phyloP scores from a whole-genome alignment of 1,284 basidiomycete species.

The Volvariella volvacea region DNA sequence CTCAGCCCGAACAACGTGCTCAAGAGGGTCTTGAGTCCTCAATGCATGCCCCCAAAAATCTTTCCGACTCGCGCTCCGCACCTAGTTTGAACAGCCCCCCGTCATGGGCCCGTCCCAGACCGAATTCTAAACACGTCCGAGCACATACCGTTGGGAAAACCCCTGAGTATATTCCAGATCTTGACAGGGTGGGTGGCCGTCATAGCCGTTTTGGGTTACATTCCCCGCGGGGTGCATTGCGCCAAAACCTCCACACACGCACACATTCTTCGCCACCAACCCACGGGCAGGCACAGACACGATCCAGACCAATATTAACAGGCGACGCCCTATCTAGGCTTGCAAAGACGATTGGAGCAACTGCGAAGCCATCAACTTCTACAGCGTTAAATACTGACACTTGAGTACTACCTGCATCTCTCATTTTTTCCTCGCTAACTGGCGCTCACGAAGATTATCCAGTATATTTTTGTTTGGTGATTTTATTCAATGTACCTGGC shows the following conservation, averaged over 20 bases:
- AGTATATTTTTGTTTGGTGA: too few species aligned
- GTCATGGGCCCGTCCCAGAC: slow-evolving; percentile 22
- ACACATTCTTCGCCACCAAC: slow-evolving; percentile 61
- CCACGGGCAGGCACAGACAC: slow-evolving; percentile 11
- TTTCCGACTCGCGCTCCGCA: slow-evolving; percentile 24
- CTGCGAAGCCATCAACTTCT: slow-evolving; percentile 8
- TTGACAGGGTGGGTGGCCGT: slow-evolving; percentile 20
- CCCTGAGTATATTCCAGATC: slow-evolving; percentile 20
- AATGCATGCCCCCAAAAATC: slow-evolving; percentile 40
- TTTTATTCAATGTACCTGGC: too few species aligned
- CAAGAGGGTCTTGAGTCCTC: slow-evolving; percentile 28
- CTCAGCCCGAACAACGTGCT: not conserved
- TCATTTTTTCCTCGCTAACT: not conserved
- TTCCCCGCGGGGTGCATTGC: slow-evolving; percentile 29
- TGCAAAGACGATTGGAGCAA: slow-evolving; percentile 46
- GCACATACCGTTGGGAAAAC: slow-evolving; percentile 46
- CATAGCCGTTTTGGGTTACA: slow-evolving; percentile 32
- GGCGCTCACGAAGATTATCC: too few species aligned
- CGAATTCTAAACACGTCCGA: slow-evolving; percentile 30
- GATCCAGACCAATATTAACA: slow-evolving; percentile 53
- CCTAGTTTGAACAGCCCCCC: slow-evolving; percentile 17
- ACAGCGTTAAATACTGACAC: slow-evolving; percentile 7
- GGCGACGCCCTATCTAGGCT: slow-evolving; percentile 59
- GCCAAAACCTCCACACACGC: slow-evolving; percentile 35
- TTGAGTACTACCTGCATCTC: not conserved